Evolutionary conservation across 2,329 filamentous ascomycete genomes (phyloP).

Genomic region (Aspergillus texensis): DNA sequence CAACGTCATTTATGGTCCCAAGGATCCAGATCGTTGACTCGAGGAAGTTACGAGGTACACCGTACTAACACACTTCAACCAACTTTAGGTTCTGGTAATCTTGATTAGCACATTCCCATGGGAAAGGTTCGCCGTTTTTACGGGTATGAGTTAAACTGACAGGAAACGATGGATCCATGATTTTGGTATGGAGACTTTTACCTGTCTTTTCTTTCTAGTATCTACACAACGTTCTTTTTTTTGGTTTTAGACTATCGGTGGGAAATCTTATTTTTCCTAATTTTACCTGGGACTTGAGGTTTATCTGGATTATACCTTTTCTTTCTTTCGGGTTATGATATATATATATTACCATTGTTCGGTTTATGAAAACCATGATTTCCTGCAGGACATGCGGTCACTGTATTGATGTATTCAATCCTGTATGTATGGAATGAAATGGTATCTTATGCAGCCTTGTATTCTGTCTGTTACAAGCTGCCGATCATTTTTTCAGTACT

Average conservation of each 20-base stretch:
- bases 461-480: neutral
- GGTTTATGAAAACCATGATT: neutral
- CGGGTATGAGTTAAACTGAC: slow-evolving; percentile 11
- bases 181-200: neutral
- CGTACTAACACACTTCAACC: neutral
- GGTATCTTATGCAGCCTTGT: neutral
- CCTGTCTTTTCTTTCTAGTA: neutral
- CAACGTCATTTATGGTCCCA: slow-evolving; percentile 5
- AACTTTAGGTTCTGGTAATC: slow-evolving; percentile 2
- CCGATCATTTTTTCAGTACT: slow-evolving; percentile 1
- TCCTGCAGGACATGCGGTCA: neutral
- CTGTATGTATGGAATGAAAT: neutral
- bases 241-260: neutral
- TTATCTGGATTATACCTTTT: neutral
- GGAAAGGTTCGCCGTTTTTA: slow-evolving; percentile 17
- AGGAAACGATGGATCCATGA: slow-evolving; percentile 13
- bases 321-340: too few species aligned
- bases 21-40: slow-evolving; percentile 2
- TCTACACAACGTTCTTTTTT: neutral
- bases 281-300: neutral
- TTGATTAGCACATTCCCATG: slow-evolving; percentile 9
- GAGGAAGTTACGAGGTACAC: neutral
- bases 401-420: neutral
- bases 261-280: neutral
- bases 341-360: neutral